Base-by-base conservation (phyloP, 257 asterid species). In the Vinca minor region DNA sequence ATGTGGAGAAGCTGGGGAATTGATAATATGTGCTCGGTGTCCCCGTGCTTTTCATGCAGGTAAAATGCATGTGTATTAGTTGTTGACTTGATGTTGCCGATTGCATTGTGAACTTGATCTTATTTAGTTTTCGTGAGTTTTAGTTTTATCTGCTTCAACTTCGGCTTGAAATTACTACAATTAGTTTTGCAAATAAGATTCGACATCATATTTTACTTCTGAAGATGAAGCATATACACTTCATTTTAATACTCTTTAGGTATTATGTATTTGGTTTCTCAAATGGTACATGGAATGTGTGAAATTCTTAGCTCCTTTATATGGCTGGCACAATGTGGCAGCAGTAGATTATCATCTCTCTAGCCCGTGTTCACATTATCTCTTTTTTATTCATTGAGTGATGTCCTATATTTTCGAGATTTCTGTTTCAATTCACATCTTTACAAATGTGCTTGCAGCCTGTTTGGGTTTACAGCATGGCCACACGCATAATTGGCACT, bases 31-130 rank as follows among this genome's bases (percentile, higher is more conserved):
- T 81, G 81, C 76, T 72, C 95, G 85, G 57, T 93, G 99, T 79
- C 99, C 99, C 68, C 91, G 97, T 66, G 95, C 97, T 75, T 93
- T 87, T 77, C 99, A 93, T 81, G 70, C 87, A 65, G 95, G 99
- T 93, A 50, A 34, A 34, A 29, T 67, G 35, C 59, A 32, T 49
- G 67, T 55, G 56, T 25, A 52, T 70, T 25, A 1, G 55, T 10
- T 15, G 21, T 21, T 29, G 5, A 29, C 35, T 29, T 42, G 67
- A 31, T 13, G 26, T 45, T 29, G 12, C 44, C 15, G 25, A 20
- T 13, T 36, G 56, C 57, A 23, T 8, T 50, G 29, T 50, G 11
- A 50, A 21, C 57, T 25, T 32, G 13, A 45, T 44, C 49, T 26
- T 58, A 45, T 5, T 28, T 8, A 17, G 38, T 31, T 49, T 23